phyloP scores from a whole-genome alignment of 2,329 filamentous ascomycete species.

The Sarocladiaceae sp. region DNA sequence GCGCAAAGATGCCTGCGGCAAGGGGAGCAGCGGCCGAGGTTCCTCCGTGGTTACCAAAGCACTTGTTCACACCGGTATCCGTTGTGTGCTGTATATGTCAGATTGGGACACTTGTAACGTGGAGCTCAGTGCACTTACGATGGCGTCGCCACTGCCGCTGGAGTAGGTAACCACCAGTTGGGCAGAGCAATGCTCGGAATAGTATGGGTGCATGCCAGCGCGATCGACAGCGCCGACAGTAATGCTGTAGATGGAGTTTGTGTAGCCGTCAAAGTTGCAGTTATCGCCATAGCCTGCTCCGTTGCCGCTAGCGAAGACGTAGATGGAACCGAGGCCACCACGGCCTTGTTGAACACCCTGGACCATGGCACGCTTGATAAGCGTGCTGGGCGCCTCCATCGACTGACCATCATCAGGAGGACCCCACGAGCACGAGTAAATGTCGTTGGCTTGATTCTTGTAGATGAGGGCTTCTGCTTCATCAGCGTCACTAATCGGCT shows the following conservation, averaged over 20 bases:
- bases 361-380: slow-evolving; percentile 86
- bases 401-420: slow-evolving; percentile 87
- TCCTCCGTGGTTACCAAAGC: slow-evolving; percentile 78
- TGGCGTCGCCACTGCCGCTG: slow-evolving; percentile 80
- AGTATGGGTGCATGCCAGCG: slow-evolving; percentile 83
- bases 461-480: slow-evolving; percentile 92
- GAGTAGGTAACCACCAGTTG: slow-evolving; percentile 96
- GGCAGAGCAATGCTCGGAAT: slow-evolving; percentile 93
- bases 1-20: slow-evolving; percentile 84
- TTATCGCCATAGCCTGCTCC: slow-evolving; percentile 84
- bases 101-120: background rate
- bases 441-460: slow-evolving; percentile 83
- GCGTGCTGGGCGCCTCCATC: slow-evolving; percentile 87
- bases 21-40: slow-evolving; percentile 93
- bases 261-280: slow-evolving; percentile 99
- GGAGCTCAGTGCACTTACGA: slow-evolving; percentile 42
- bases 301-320: slow-evolving; percentile 92
- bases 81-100: slow-evolving; percentile 65
- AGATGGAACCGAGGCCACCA: slow-evolving; percentile 77
- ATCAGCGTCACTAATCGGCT: slow-evolving; percentile 83
- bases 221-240: slow-evolving; percentile 91
- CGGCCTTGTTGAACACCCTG: slow-evolving; percentile 88
- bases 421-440: slow-evolving; percentile 98
- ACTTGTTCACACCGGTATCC: slow-evolving; percentile 78
- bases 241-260: slow-evolving; percentile 98